phyloP scores from a whole-genome alignment of 2,329 filamentous ascomycete species.

The Fusarium pseudoanthophilum region DNA sequence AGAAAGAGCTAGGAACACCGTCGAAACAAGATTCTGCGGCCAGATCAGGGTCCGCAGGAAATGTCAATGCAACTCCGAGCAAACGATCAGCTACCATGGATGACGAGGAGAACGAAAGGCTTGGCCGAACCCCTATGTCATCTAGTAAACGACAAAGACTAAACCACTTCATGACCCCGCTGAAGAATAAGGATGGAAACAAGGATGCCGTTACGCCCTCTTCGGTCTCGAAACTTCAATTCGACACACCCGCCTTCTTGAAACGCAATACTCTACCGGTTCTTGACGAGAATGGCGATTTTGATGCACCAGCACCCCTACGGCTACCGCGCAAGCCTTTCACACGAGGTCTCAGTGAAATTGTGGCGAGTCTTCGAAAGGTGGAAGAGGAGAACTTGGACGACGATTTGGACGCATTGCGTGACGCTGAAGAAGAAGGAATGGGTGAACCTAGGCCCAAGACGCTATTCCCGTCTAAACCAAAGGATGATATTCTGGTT shows the following conservation, averaged over 20 bases:
- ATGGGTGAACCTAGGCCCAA: slow-evolving; percentile 38
- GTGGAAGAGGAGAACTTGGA: slow-evolving; percentile 76
- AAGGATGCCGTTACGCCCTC: slow-evolving; percentile 57
- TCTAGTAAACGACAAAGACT: slow-evolving; percentile 70
- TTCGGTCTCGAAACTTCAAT: slow-evolving; percentile 65
- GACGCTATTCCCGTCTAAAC: slow-evolving; percentile 36
- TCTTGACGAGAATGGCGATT: slow-evolving; percentile 66
- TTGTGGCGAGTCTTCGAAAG: slow-evolving; percentile 76
- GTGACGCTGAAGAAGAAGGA: slow-evolving; percentile 72
- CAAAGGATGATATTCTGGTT: slow-evolving; percentile 52
- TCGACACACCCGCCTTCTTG: slow-evolving; percentile 80
- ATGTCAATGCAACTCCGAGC: slow-evolving; percentile 57
- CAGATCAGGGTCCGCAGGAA: slow-evolving; percentile 35
- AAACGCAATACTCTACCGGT: slow-evolving; percentile 58
- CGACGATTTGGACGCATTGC: slow-evolving; percentile 78
- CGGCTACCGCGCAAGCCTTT: slow-evolving; percentile 69
- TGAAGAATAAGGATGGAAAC: slow-evolving; percentile 60
- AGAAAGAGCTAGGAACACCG: slow-evolving; percentile 61
- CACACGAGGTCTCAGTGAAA: slow-evolving; percentile 77
- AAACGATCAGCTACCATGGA: slow-evolving; percentile 52
- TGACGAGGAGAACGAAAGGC: slow-evolving; percentile 45
- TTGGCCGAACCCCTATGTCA: slow-evolving; percentile 63
- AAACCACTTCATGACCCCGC: slow-evolving; percentile 73
- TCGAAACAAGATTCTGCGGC: slow-evolving; percentile 52
- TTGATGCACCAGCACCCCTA: slow-evolving; percentile 60